Evolutionary conservation across 2,329 filamentous ascomycete genomes (phyloP).

Genomic region (Amylocarpus encephaloides): DNA sequence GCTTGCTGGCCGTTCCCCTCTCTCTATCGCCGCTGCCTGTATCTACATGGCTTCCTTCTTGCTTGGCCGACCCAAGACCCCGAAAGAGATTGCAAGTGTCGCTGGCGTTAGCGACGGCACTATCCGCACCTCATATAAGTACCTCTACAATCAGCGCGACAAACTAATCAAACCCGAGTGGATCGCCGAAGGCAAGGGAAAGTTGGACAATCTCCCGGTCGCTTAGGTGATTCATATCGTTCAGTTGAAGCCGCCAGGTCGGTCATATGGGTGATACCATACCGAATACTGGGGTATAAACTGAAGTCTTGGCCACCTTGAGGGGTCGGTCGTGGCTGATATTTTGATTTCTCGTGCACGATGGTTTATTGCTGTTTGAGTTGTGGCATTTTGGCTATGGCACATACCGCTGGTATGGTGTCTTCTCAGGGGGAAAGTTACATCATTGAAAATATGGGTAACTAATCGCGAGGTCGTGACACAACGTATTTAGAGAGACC

Average conservation of each 20-base stretch:
- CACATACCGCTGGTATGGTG: too few relatives aligned
- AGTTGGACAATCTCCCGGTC: constrained; percentile 62
- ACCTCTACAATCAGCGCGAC: constrained; percentile 69
- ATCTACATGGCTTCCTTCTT: constrained; percentile 94
- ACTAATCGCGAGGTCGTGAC: too few relatives aligned
- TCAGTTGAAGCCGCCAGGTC: too few relatives aligned
- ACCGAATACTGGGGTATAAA: constrained; percentile 1
- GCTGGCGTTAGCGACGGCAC: constrained; percentile 94
- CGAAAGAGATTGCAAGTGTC: constrained; percentile 80
- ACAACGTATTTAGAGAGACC: too few relatives aligned
- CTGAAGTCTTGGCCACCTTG: not conserved
- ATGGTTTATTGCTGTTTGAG: constrained; percentile 13
- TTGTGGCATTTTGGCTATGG: not conserved
- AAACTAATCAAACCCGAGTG: constrained; percentile 70
- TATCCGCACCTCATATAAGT: constrained; percentile 91
- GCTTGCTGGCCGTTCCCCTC: constrained; percentile 79
- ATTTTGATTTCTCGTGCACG: constrained; percentile 11
- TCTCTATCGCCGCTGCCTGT: constrained; percentile 89
- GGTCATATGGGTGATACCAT: constrained; percentile 29
- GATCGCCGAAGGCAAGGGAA: constrained; percentile 64
- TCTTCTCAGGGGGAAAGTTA: too few relatives aligned
- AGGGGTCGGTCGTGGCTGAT: constrained; percentile 3
- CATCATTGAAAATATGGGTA: too few relatives aligned
- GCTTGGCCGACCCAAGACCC: constrained; percentile 68
- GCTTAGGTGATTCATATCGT: not conserved